A percentile compares a stretch with the other conserved stretches of the same genome.
Conservation (phyloP, 352 stramenopile genomes). For the Thalassiosira mediterranea region DNA sequence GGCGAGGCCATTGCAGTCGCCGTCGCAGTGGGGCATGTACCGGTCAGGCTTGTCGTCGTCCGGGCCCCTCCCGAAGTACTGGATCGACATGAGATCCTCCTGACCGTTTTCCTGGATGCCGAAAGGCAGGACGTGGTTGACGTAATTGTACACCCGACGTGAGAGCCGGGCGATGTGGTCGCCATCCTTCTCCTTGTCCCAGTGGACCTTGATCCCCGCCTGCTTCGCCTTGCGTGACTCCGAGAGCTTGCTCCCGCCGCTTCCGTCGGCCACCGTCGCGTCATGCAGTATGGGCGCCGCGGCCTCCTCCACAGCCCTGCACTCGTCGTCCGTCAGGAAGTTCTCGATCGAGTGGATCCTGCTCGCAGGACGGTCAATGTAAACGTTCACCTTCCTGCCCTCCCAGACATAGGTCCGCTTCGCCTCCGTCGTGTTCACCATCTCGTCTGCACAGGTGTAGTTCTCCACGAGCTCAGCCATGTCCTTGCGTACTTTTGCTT, state of each 20-base stretch:
- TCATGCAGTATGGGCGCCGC: constrained; percentile 57
- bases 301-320: constrained; percentile 54
- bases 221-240: constrained; percentile 75
- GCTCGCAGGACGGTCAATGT: constrained; percentile 59
- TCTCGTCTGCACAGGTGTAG: constrained; percentile 76
- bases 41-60: constrained; percentile 68
- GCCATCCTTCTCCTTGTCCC: constrained; percentile 60
- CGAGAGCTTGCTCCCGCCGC: constrained; percentile 57
- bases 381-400: constrained; percentile 51
- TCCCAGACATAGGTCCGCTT: constrained; percentile 52
- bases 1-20: constrained; percentile 68
- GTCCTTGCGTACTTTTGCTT: constrained; percentile 47
- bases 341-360: constrained; percentile 77
- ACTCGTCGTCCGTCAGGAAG: constrained; percentile 81
- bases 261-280: constrained; percentile 75
- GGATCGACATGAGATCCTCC: constrained; percentile 82
- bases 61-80: constrained; percentile 76
- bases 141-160: constrained; percentile 73
- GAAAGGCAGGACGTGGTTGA: constrained; percentile 73
- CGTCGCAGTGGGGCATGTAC: constrained; percentile 82
- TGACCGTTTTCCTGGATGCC: constrained; percentile 72
- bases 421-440: constrained; percentile 44
- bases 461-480: constrained; percentile 71
- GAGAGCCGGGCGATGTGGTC: constrained; percentile 67
- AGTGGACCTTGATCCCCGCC: constrained; percentile 68